These are phyloP conservation scores for Globisporangium ultimum DNA, from an alignment of 352 stramenopile genomes.

Conservation along the genomic window DNA sequence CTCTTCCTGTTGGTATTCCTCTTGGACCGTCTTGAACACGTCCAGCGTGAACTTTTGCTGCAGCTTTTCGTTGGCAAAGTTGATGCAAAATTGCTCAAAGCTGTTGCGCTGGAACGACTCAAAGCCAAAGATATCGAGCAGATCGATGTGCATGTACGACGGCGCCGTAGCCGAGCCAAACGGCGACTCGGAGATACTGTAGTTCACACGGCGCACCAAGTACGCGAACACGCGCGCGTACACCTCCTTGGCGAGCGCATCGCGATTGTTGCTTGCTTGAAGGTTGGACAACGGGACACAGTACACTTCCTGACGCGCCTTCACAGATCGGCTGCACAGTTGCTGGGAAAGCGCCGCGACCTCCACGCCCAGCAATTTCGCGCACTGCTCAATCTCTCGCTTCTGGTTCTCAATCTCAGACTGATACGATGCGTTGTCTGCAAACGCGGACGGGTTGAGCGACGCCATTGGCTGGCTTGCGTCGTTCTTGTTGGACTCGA, in stretches of 20 bases:
- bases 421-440: conserved; percentile 15
- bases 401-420: conserved; percentile 49
- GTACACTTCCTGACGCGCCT: conserved; percentile 81
- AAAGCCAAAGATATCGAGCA: conserved; percentile 98
- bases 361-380: conserved; percentile 67
- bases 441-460: conserved; percentile 19
- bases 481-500: conserved; percentile 75
- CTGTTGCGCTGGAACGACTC: conserved; percentile 92
- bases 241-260: conserved; percentile 95
- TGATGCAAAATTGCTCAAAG: conserved; percentile 97
- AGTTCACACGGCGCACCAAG: conserved; percentile 87
- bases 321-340: conserved; percentile 80
- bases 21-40: conserved; percentile 85
- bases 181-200: conserved; percentile 67
- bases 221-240: conserved; percentile 95
- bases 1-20: conserved; percentile 74
- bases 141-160: conserved; percentile 86
- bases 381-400: conserved; percentile 56
- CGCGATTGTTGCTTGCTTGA: conserved; percentile 84
- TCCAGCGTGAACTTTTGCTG: conserved; percentile 90
- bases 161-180: conserved; percentile 20
- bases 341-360: conserved; percentile 57
- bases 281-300: conserved; percentile 66
- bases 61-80: conserved; percentile 95
- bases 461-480: conserved; percentile 65